Evolutionary conservation across 352 stramenopile genomes (phyloP).

Genomic region (Pythium vanterpoolii): DNA sequence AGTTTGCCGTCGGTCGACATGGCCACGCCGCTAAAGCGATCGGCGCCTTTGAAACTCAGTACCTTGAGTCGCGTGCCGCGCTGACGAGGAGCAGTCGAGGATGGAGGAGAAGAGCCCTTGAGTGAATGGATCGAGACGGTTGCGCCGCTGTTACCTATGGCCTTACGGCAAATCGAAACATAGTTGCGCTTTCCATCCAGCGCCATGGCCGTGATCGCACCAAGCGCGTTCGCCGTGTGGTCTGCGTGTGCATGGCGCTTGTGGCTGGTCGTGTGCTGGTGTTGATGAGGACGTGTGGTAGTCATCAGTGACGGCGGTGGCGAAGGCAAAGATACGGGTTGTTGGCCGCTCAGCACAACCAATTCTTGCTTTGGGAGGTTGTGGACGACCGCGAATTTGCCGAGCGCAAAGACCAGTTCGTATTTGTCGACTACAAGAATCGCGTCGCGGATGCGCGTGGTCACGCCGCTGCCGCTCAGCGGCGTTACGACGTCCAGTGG

Average conservation of each 20-base stretch:
- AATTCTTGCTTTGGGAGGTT: slow-evolving; percentile 63
- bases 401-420: slow-evolving; percentile 58
- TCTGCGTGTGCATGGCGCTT: not conserved
- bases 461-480: slow-evolving; percentile 51
- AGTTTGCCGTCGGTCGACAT: slow-evolving; percentile 72
- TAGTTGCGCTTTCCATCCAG: slow-evolving; percentile 54
- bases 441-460: slow-evolving; percentile 45
- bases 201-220: slow-evolving; percentile 67
- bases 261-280: not conserved
- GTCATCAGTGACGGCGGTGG: not conserved
- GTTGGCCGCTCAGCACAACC: slow-evolving; percentile 39
- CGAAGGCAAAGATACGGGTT: not conserved
- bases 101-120: slow-evolving; percentile 1
- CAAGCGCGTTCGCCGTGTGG: slow-evolving; percentile 21
- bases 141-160: slow-evolving; percentile 12
- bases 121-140: slow-evolving; percentile 26
- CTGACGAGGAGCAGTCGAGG: slow-evolving; percentile 1
- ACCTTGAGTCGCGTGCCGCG: slow-evolving; percentile 29
- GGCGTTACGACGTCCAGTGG: slow-evolving; percentile 21
- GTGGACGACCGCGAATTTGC: slow-evolving; percentile 66
- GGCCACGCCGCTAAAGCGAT: slow-evolving; percentile 49
- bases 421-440: slow-evolving; percentile 55
- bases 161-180: slow-evolving; percentile 50
- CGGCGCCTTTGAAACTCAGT: slow-evolving; percentile 37
- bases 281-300: not conserved